A percentile compares a stretch with the other conserved stretches of the same genome.
Evolutionary conservation across 2,329 filamentous ascomycete species (phyloP).

Genomic region (Elsinoe perseae): DNA sequence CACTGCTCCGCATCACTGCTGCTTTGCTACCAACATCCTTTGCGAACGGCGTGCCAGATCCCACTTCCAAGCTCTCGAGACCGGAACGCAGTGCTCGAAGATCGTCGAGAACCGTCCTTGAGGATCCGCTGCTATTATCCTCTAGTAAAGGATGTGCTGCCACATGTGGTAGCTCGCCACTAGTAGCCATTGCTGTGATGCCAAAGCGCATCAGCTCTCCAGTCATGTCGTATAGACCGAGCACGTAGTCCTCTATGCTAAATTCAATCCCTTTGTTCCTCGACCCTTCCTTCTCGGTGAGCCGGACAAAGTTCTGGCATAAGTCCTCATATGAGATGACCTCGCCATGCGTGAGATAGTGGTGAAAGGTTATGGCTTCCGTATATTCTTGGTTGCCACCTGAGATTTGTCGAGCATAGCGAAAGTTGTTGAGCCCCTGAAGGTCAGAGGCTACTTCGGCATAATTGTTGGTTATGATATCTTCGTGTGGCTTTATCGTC

Average conservation of each 20-base stretch:
- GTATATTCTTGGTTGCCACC: slow-evolving; percentile 85
- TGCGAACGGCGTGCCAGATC: slow-evolving; percentile 45
- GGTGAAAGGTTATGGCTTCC: slow-evolving; percentile 79
- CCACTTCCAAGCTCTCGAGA: slow-evolving; percentile 64
- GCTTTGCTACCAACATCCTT: slow-evolving; percentile 70
- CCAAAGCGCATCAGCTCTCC: slow-evolving; percentile 97
- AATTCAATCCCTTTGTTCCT: slow-evolving; percentile 50
- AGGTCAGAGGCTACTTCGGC: slow-evolving; percentile 62
- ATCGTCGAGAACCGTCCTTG: slow-evolving; percentile 66
- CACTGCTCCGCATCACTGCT: slow-evolving; percentile 76
- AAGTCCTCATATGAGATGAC: slow-evolving; percentile 64
- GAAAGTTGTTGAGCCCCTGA: slow-evolving; percentile 68
- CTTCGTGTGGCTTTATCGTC: slow-evolving; percentile 61
- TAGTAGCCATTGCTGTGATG: slow-evolving; percentile 76
- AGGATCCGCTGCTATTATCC: slow-evolving; percentile 22
- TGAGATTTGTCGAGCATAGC: slow-evolving; percentile 72
- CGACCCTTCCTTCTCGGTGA: slow-evolving; percentile 25
- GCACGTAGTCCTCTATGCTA: slow-evolving; percentile 76
- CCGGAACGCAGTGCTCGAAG: slow-evolving; percentile 68
- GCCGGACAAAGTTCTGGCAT: slow-evolving; percentile 29
- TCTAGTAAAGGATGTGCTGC: slow-evolving; percentile 32
- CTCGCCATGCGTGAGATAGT: slow-evolving; percentile 73
- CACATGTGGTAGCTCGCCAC: slow-evolving; percentile 44
- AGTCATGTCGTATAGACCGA: slow-evolving; percentile 86
- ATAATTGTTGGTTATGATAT: slow-evolving; percentile 64